phyloP scores from a whole-genome alignment of 768 basidiomycete species.

The Stropharia rugosoannulata region DNA sequence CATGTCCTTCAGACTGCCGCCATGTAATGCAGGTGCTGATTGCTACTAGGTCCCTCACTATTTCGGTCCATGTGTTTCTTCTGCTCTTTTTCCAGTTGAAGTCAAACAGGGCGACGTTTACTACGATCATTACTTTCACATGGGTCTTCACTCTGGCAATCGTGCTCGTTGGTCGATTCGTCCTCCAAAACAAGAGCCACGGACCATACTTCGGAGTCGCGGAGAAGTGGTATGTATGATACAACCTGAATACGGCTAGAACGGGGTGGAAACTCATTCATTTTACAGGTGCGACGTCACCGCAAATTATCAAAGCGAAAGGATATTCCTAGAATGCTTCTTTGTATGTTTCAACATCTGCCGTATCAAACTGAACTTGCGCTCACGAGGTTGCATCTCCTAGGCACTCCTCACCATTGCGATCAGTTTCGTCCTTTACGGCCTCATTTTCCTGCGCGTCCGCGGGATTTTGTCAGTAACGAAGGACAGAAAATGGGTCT shows the following conservation, averaged over 20 bases:
- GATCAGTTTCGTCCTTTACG: constrained; percentile 12
- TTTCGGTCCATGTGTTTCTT: constrained; percentile 23
- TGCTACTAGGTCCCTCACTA: constrained; percentile 30
- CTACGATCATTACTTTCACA: constrained; percentile 26
- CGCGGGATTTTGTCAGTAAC: constrained; percentile 12
- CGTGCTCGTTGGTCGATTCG: constrained; percentile 36
- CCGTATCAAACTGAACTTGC: neutral
- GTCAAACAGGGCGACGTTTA: constrained; percentile 19
- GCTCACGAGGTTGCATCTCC: neutral
- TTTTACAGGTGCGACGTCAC: constrained; percentile 41
- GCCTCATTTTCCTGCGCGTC: constrained; percentile 11
- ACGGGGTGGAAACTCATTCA: neutral
- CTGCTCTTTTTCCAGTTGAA: constrained; percentile 39
- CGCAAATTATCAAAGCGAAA: constrained; percentile 33
- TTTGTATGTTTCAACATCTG: constrained; percentile 30
- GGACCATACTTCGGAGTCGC: constrained; percentile 46
- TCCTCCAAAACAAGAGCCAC: constrained; percentile 26
- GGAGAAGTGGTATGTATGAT: constrained; percentile 35
- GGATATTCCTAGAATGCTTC: constrained; percentile 42
- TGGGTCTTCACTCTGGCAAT: constrained; percentile 35
- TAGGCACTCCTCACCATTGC: constrained; percentile 12
- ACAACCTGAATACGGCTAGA: neutral
- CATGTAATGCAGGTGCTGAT: neutral
- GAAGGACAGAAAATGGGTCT: constrained; percentile 11
- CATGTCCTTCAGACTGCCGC: neutral